Base-by-base conservation (phyloP, 352 stramenopile genomes). In the Globisporangium okanoganense region DNA sequence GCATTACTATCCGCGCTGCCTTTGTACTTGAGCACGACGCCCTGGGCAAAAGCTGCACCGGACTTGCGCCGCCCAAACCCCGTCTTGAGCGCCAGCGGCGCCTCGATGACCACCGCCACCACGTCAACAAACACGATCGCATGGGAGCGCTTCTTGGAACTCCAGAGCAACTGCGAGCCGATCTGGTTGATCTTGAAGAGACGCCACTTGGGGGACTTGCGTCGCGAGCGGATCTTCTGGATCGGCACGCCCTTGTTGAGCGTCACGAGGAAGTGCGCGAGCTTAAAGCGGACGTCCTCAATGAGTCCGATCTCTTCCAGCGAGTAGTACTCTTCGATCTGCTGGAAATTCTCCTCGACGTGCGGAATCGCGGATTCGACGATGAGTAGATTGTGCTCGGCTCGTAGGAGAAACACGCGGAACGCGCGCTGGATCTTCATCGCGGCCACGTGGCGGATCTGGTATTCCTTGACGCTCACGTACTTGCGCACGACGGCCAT, bases 241-340 rank as follows among this genome's bases (percentile, higher is more conserved):
- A 91, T 76, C 18, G 81, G 73, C 3, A 91, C 72, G 25, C 78
- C 81, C 24, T 79, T 82, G 27, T 79, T 67, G 70, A 91, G 76
- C 16, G 77, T 87, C 49, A 78, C 70, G 16, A 90, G 65, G 44
- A 90, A 86, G 49, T 88, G 77, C 9, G 78, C 78, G 33, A 87
- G 67, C 1, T 73, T 73, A 31, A 75, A 62, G 22, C 64, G 67
- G 18, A 63, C 29, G 35, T 84, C 72, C 2, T 70, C 62, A 24
- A 90, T 71, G 45, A 88, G 45, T 0, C 70, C 73, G 22, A 91
- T 73, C 58, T 91, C 81, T 47, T 84, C 76, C 0, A 91, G 72
- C 27, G 78, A 82, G 24, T 86, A 73, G 62, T 85, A 84, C 58
- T 88, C 81, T 3, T 77, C 72, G 16, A 83, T 61, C 45, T 81